Conservation (phyloP, 441 rosid genomes). For the Syzygium syzygioides region DNA sequence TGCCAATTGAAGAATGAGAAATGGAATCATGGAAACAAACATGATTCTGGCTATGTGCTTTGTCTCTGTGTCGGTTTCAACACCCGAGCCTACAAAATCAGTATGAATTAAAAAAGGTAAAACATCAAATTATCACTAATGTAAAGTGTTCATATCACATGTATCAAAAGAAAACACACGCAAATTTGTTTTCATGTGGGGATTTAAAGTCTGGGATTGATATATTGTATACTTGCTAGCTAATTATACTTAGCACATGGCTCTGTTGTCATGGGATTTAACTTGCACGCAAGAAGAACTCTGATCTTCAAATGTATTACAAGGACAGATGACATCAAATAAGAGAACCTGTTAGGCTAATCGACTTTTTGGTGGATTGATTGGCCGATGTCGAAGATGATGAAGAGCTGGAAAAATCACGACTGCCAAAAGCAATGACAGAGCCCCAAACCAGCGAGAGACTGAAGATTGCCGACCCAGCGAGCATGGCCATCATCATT, state of each 20-base stretch:
- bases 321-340: background rate
- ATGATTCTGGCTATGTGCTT: conserved; percentile 29
- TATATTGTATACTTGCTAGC: background rate
- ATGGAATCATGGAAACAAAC: conserved; percentile 33
- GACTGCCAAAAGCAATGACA: conserved; percentile 35
- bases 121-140: background rate
- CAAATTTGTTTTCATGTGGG: background rate
- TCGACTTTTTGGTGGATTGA: background rate
- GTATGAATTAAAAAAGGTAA: background rate
- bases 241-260: background rate
- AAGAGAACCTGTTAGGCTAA: background rate
- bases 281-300: background rate
- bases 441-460: conserved; percentile 42
- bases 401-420: conserved; percentile 22
- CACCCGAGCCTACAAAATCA: conserved; percentile 31
- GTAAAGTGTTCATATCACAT: background rate
- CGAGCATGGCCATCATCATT: conserved; percentile 36
- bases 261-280: background rate
- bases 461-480: conserved; percentile 37
- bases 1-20: conserved; percentile 38
- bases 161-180: background rate
- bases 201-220: background rate
- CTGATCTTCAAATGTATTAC: background rate
- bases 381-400: background rate
- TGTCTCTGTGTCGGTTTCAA: conserved; percentile 29